phyloP scores from a whole-genome alignment of 305 asterid genomes.

The Solanum hybrid region DNA sequence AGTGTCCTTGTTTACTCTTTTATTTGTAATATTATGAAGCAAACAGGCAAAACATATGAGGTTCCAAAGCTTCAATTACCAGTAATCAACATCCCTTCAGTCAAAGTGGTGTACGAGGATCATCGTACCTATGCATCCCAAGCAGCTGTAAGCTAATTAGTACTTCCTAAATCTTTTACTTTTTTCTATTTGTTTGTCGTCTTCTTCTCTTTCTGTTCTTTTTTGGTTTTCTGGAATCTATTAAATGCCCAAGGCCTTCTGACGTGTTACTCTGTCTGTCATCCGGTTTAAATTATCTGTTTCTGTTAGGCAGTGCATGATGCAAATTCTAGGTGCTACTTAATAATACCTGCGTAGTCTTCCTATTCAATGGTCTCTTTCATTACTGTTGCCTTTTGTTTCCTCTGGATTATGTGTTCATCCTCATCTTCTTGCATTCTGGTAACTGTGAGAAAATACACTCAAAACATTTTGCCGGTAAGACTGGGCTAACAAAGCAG shows the following conservation, averaged over 20 bases:
- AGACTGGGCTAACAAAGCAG: neutral
- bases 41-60: constrained; percentile 79
- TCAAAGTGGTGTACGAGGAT: constrained; percentile 76
- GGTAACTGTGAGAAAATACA: neutral
- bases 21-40: constrained; percentile 41
- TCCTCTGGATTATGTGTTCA: neutral
- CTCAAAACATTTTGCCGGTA: neutral
- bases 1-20: constrained; percentile 19
- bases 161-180: neutral
- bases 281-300: neutral
- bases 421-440: neutral
- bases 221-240: neutral
- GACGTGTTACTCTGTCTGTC: neutral
- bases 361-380: neutral
- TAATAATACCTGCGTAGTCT: neutral
- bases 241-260: neutral
- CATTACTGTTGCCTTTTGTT: neutral
- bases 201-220: neutral
- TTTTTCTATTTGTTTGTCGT: neutral
- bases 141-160: constrained; percentile 61
- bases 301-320: neutral
- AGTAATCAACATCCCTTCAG: constrained; percentile 50
- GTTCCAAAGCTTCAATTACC: constrained; percentile 87
- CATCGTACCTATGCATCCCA: constrained; percentile 90
- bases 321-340: neutral